Base-by-base conservation (phyloP, 1,284 basidiomycete genomes). In the Flammula alnicola region DNA sequence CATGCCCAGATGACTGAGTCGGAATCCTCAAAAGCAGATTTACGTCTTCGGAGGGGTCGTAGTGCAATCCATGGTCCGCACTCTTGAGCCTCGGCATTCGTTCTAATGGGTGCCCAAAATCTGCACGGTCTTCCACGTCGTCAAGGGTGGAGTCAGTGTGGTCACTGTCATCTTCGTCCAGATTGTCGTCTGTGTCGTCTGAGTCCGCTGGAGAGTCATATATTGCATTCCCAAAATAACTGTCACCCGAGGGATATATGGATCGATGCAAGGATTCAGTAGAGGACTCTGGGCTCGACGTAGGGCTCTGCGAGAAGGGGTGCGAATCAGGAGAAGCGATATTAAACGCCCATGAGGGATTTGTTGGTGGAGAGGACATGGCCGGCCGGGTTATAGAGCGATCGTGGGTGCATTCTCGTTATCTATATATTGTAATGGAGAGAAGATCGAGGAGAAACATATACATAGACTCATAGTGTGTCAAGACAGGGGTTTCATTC, bases 121-220 rank as follows among this genome's bases (percentile, higher is more conserved):
- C 26, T 6, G 29, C 14, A 26, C 38, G 32, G 10, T 37, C 40
- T 11, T 59, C 58, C n/a, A 31, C 30, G 22, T 62, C 60, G 29
- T 63, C 61, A 9, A 60, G 51, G 17, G 63, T 63, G 1, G 60
- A 58, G 30, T 64, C 63, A 29, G 58, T 62, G 1, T 46, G 51
- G 11, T 39, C 46, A 29, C 32, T 50, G 5, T 54, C 57, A 7
- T 56, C 60, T n/a, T 41, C 49, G 22, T 49, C 49, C 11, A 37
- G 23, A 20, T 38, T 23, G 12, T 29, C 23, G 12, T 43, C 31
- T 26, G 42, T 41, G 11, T 51, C 43, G 20, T 51, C 54, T 23
- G 51, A 55, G 27, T 38, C 37, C 3, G 32, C 16, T 12, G 59
- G 55, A 10, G 56, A 56, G 11, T 59, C 56, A 25, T 49, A 57